Base-by-base conservation (phyloP, 2,329 filamentous ascomycete species). In the Septoria petroselini region DNA sequence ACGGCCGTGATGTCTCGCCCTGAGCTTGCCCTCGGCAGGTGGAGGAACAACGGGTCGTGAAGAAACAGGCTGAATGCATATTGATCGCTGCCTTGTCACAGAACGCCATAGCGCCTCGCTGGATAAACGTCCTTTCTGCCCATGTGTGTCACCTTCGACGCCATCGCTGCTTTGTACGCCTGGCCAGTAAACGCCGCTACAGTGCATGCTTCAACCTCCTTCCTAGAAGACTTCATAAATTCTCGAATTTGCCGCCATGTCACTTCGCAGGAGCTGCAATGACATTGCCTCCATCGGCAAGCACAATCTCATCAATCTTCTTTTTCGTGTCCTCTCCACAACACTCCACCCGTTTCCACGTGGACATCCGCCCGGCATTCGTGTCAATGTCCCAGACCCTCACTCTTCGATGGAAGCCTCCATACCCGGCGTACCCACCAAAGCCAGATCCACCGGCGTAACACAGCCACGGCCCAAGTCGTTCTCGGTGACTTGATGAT, bases 381-480 rank as follows among this genome's bases (percentile, higher is more conserved):
- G 91, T 88, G 68, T 98, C 91, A 42, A 98, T 82, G 61, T 97
- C 91, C 66, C 93, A 98, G 35, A 98, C 79, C 40, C 93, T 81
- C 45, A 96, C 78, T 23, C 90, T 83, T 19, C 93, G 85, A 63
- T 91, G 79, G 66, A 86, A 97, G 3, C 85, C 86, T 34, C 84
- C 84, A 66, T 96, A 97, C 4, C 91, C 91, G 15, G 86, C 93
- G 66, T 98, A 98, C 0, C 93, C 93, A 48, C 93, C 93, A 62
- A 98, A 95, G 1, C 93, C 93, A 21, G 84, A 82, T 19, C 87
- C 93, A 25, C 93, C 93, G 7, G 84, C 91, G 69, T 97, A 97
- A 74, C 93, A 98, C 91, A 98, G 95, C 93, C 93, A 98, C 2
- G 97, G 67, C 3, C 66, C 67, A 1, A 63, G 48, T 7, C 44